These are phyloP conservation scores for Myriangium duriaei DNA, from an alignment of 2,329 filamentous ascomycete species.

Conservation along the genomic window DNA sequence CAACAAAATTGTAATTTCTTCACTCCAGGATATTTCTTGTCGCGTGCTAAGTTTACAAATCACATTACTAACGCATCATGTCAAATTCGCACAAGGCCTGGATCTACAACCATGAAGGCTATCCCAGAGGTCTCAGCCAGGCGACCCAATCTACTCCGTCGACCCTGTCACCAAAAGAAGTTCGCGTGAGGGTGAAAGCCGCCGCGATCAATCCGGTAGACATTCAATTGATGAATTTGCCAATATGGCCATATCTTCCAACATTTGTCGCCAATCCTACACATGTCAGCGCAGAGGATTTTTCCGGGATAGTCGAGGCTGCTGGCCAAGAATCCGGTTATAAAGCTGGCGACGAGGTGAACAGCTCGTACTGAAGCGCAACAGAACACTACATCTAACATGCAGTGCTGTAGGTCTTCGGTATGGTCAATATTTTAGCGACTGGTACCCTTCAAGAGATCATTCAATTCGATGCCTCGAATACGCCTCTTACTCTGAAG, in stretches of 20 bases:
- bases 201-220: conserved; percentile 26
- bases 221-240: conserved; percentile 25
- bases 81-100: conserved; percentile 17
- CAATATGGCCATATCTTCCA: conserved; percentile 17
- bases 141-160: conserved; percentile 15
- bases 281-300: conserved; percentile 22
- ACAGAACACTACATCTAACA: too few species aligned
- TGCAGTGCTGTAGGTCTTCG: conserved; percentile 20
- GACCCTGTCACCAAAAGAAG: conserved; percentile 14
- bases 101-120: conserved; percentile 22
- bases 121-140: conserved; percentile 18
- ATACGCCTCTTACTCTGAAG: conserved; percentile 18
- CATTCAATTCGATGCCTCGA: conserved; percentile 18
- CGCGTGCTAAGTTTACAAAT: too few species aligned
- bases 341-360: conserved; percentile 18
- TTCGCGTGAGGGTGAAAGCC: conserved; percentile 22
- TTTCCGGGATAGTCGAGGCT: conserved; percentile 19
- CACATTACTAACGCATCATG: too few species aligned
- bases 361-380: too few species aligned
- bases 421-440: conserved; percentile 18
- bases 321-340: conserved; percentile 17
- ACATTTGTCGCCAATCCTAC: conserved; percentile 13
- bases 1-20: too few species aligned
- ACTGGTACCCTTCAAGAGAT: conserved; percentile 20
- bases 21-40: too few species aligned